A percentile compares a stretch with the other conserved stretches of the same genome.
phyloP scores from a whole-genome alignment of 257 asterid species.

The Cinchona pubescens region DNA sequence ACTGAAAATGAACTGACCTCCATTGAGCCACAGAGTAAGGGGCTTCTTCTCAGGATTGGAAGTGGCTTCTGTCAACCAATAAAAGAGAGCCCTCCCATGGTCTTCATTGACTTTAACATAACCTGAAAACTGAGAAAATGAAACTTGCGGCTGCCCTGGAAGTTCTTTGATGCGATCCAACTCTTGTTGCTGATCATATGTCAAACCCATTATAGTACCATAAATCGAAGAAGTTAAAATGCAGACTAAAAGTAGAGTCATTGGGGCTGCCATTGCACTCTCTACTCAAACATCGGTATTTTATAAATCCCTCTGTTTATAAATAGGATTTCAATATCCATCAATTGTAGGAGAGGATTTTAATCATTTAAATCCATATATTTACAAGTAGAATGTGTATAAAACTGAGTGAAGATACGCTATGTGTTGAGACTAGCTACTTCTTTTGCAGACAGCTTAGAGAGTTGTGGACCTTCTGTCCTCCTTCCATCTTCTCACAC shows the following conservation, averaged over 20 bases:
- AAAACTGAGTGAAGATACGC: not conserved
- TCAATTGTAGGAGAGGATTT: not conserved
- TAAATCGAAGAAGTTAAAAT: not conserved
- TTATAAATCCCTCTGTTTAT: not conserved
- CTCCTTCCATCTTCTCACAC: constrained; percentile 5
- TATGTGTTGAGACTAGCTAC: not conserved
- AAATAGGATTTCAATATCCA: not conserved
- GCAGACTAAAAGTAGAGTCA: not conserved
- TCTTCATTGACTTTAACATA: constrained; percentile 55
- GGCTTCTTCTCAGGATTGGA: constrained; percentile 43
- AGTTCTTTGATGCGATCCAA: constrained; percentile 48
- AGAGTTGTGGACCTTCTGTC: constrained; percentile 12
- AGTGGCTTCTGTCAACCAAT: constrained; percentile 74
- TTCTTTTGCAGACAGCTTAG: constrained; percentile 14
- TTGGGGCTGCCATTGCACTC: constrained; percentile 13
- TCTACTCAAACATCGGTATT: no score
- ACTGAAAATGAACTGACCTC: constrained; percentile 46
- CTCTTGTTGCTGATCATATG: constrained; percentile 48
- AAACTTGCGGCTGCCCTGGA: constrained; percentile 83
- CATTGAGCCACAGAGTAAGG: constrained; percentile 85
- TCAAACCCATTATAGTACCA: constrained; percentile 9
- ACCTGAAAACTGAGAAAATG: constrained; percentile 71
- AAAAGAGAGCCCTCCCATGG: constrained; percentile 74
- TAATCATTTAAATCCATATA: not conserved
- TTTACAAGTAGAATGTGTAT: not conserved